Evolutionary conservation across 208 protist genomes (phyloP).

Genomic region (Leishmania guyanensis): DNA sequence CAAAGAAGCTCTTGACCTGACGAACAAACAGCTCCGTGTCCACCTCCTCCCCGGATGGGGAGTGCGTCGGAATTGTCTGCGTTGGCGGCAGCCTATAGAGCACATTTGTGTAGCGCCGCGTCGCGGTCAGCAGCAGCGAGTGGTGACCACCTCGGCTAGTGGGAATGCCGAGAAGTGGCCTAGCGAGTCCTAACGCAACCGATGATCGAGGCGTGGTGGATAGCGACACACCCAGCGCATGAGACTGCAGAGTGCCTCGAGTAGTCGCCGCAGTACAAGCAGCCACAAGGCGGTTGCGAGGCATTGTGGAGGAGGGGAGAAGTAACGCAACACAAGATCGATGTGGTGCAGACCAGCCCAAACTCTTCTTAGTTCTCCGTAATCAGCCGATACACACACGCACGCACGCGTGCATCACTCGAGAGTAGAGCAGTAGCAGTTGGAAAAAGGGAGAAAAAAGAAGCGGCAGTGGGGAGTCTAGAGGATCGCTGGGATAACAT

Average conservation of each 20-base stretch:
- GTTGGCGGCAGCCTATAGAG: constrained; percentile 73
- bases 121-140: constrained; percentile 9
- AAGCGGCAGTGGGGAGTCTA: not conserved
- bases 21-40: constrained; percentile 72
- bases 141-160: not conserved
- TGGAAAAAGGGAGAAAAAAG: not conserved
- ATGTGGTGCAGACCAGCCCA: not conserved
- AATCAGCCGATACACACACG: not conserved
- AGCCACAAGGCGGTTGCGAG: not conserved
- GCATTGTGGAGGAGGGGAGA: not conserved
- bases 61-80: constrained; percentile 76
- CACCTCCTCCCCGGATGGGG: constrained; percentile 66
- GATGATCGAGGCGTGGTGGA: not conserved
- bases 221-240: not conserved
- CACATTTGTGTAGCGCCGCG: constrained; percentile 72
- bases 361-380: not conserved
- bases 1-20: constrained; percentile 69
- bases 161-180: not conserved
- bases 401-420: not conserved
- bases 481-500: not conserved
- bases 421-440: not conserved
- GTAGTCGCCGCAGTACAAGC: not conserved
- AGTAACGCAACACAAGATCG: not conserved
- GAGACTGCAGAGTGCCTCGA: not conserved
- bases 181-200: not conserved